Evolutionary conservation across 257 asterid species (phyloP).

Genomic region (Ilex aquifolium): DNA sequence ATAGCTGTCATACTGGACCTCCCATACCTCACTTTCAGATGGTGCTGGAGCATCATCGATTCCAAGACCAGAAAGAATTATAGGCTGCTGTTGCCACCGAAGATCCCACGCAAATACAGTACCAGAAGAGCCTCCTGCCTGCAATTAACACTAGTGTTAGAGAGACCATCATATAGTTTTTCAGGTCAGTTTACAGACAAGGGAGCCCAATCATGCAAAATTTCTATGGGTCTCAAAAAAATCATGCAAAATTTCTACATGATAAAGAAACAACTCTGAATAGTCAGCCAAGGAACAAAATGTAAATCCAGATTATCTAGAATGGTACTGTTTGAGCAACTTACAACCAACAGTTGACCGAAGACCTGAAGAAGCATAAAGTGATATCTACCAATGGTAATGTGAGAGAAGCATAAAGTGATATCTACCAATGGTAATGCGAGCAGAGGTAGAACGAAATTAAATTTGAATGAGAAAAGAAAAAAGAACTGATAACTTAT

Average conservation of each 20-base stretch:
- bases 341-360: too few species aligned
- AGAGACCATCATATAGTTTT: conserved; percentile 7
- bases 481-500: too few species aligned
- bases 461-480: too few species aligned
- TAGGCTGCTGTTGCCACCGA: conserved; percentile 71
- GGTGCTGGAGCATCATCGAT: conserved; percentile 32
- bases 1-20: conserved; percentile 79
- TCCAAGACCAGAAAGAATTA: conserved; percentile 54
- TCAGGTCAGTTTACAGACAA: not conserved
- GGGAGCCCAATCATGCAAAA: not conserved
- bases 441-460: too few species aligned
- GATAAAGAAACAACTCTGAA: too few species aligned
- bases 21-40: conserved; percentile 88
- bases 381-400: too few species aligned
- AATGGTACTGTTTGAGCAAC: too few species aligned
- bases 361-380: too few species aligned
- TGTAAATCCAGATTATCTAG: too few species aligned
- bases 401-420: too few species aligned
- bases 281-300: too few species aligned
- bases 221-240: not conserved
- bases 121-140: conserved; percentile 99
- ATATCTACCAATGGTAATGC: too few species aligned
- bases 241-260: not conserved
- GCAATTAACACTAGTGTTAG: conserved; percentile 19
- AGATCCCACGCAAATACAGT: conserved; percentile 93